A percentile compares a stretch with the other conserved stretches of the same genome.
phyloP scores from a whole-genome alignment of 2,329 filamentous ascomycete species.

The Fusarium xylarioides region DNA sequence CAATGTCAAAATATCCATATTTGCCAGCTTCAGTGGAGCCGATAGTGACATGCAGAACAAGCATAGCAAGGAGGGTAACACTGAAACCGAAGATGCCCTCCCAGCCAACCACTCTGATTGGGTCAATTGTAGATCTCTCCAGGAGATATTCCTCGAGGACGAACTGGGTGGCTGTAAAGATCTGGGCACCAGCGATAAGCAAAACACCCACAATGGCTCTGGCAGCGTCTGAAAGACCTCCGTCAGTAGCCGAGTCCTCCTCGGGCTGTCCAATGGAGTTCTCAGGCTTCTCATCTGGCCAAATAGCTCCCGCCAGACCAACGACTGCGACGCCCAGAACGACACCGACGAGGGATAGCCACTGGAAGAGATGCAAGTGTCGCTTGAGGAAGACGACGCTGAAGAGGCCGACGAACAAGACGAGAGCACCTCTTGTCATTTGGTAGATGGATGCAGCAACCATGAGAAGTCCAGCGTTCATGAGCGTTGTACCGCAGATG shows the following conservation, averaged over 20 bases:
- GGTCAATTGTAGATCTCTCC: slow-evolving; percentile 71
- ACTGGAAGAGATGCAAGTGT: slow-evolving; percentile 86
- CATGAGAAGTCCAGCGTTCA: slow-evolving; percentile 95
- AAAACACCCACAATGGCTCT: slow-evolving; percentile 81
- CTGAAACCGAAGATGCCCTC: slow-evolving; percentile 91
- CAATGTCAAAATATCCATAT: slow-evolving; percentile 89
- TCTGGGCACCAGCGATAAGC: slow-evolving; percentile 91
- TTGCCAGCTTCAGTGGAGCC: slow-evolving; percentile 78
- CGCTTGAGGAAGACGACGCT: slow-evolving; percentile 89
- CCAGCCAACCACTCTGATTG: slow-evolving; percentile 93
- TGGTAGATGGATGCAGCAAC: slow-evolving; percentile 97
- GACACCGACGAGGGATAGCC: slow-evolving; percentile 87
- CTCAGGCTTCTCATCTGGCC: slow-evolving; percentile 69
- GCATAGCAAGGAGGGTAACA: slow-evolving; percentile 81
- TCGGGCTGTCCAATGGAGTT: slow-evolving; percentile 44
- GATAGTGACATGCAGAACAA: slow-evolving; percentile 79
- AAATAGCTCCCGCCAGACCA: slow-evolving; percentile 86
- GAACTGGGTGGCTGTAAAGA: slow-evolving; percentile 97
- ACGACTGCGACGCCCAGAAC: slow-evolving; percentile 89
- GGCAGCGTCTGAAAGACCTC: slow-evolving; percentile 49
- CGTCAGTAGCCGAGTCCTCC: slow-evolving; percentile 51
- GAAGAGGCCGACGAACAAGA: slow-evolving; percentile 95
- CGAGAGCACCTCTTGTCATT: slow-evolving; percentile 95
- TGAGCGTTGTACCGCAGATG: slow-evolving; percentile 92
- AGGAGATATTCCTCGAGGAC: slow-evolving; percentile 95